Evolutionary conservation across 441 rosid genomes (phyloP), one percentile per base, ranked within the genome.

Genomic region (Brassica balearica): DNA sequence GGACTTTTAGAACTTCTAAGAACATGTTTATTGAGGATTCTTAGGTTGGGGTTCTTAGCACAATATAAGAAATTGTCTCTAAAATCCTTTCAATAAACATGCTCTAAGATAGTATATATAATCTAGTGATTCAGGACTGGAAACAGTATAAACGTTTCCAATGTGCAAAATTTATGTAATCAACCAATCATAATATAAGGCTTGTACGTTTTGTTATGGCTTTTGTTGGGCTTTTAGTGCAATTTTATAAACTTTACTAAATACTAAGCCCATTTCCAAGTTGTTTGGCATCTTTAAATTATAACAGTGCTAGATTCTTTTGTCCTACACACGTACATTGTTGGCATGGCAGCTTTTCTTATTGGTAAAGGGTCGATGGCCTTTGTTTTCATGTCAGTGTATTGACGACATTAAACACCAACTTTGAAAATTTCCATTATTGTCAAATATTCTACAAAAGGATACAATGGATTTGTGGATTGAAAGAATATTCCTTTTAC

Each of bases 201-300:
- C 29, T 56, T 62, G 20, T 48, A 48, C 14, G 20, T 17, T 38
- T 8, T 19, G 11, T 4, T 12, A 17, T 46, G 77, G 36, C 61
- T 65, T 74, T 25, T 25, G 27, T n/a, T 53, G 77, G 71, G 71
- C 38, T 34, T 63, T 60, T 11, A 15, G 29, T 73, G 1, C 3
- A 43, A 14, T 38, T 2, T 43, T 62, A 11, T 3, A 43, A 22
- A 36, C 75, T 34, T 56, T 12, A 29, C 34, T 25, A 25, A 25
- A 25, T 25, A 32, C 64, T 3, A 34, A 59, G 23, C 7, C 15
- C 53, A 70, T 36, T 20, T 73, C 48, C 51, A 48, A 48, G 29
- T 6, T 73, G 29, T 17, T 27, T 0, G 46, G 68, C 68, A 1
- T 23, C n/a, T 71, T 62, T 59, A 0, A 29, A 29, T 70, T 29